A percentile compares a stretch with the other conserved stretches of the same genome.
phyloP scores from a whole-genome alignment of 805 yeast genomes.

The Hanseniaspora opuntiae region DNA sequence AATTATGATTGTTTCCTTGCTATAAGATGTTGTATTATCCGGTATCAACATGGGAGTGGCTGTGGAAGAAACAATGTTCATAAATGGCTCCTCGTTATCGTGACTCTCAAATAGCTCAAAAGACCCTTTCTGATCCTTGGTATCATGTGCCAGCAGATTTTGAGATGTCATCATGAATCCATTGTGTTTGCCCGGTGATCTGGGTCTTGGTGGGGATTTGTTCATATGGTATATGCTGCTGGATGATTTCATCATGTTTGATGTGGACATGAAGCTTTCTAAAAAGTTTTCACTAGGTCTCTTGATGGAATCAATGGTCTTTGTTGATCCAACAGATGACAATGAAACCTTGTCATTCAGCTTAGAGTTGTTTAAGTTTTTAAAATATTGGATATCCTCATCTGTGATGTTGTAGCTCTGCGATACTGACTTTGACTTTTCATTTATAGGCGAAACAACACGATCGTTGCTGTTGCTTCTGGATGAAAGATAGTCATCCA shows the following conservation, averaged over 20 bases:
- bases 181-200: neutral
- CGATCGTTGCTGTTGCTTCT: neutral
- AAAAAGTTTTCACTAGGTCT: constrained; percentile 13
- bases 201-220: constrained; percentile 5
- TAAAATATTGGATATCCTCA: neutral
- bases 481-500: neutral
- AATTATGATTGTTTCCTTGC: neutral
- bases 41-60: neutral
- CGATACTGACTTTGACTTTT: neutral
- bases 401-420: constrained; percentile 1
- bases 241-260: neutral
- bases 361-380: neutral
- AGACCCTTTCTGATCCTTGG: neutral
- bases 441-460: neutral
- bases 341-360: neutral
- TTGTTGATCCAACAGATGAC: constrained; percentile 12
- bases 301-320: constrained; percentile 10
- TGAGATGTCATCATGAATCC: constrained; percentile 5
- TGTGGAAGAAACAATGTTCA: neutral
- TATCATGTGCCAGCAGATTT: constrained; percentile 3
- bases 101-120: neutral
- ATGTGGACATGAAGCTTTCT: neutral
- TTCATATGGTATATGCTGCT: neutral
- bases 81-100: neutral
- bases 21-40: neutral